phyloP scores from a whole-genome alignment of 2,329 filamentous ascomycete genomes.

The Arthrinium phaeospermum region DNA sequence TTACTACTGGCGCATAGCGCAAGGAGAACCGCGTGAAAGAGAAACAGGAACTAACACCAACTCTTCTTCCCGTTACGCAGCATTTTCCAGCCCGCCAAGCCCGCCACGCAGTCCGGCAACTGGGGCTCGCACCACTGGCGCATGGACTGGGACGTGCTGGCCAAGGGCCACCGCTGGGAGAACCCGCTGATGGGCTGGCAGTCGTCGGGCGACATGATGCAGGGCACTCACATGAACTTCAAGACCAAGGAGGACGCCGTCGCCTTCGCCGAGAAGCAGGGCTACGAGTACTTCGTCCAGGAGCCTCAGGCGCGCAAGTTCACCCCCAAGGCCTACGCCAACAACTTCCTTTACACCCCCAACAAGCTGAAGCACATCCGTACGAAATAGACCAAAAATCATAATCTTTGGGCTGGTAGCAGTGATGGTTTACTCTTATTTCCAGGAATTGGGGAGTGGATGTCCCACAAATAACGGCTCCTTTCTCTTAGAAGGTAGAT shows the following conservation, averaged over 20 bases:
- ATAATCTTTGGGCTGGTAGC: background rate
- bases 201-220: slow-evolving; percentile 92
- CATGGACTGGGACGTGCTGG: slow-evolving; percentile 96
- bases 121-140: slow-evolving; percentile 89
- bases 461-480: background rate
- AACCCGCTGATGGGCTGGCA: slow-evolving; percentile 99
- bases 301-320: slow-evolving; percentile 91
- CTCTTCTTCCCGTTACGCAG: slow-evolving; percentile 50
- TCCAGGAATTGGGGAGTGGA: background rate
- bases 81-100: slow-evolving; percentile 90
- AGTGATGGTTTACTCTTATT: background rate
- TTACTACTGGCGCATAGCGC: slow-evolving; percentile 7
- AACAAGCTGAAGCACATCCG: slow-evolving; percentile 87
- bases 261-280: slow-evolving; percentile 95
- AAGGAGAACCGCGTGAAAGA: background rate
- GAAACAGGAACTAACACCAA: background rate
- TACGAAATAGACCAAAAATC: slow-evolving; percentile 65
- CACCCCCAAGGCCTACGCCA: slow-evolving; percentile 91
- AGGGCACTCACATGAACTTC: slow-evolving; percentile 91
- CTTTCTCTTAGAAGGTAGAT: background rate
- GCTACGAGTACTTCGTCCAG: slow-evolving; percentile 98
- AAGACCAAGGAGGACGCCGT: slow-evolving; percentile 94
- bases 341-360: slow-evolving; percentile 88
- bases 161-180: slow-evolving; percentile 96
- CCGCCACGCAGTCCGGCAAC: slow-evolving; percentile 93